Evolutionary conservation across 345 rosid genomes (phyloP).

Genomic region (Firmiana major): DNA sequence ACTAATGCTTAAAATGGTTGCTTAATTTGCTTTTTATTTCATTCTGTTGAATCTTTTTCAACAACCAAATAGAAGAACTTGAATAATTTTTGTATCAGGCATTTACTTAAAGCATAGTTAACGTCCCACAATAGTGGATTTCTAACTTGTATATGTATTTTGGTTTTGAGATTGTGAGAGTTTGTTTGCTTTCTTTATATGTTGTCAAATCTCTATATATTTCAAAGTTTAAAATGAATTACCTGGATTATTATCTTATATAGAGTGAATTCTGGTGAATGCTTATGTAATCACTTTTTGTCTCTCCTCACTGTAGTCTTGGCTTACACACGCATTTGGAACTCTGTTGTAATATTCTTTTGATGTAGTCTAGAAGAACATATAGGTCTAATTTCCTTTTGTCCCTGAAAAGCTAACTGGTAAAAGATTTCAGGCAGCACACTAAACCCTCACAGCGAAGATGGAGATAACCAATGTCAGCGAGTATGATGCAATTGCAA

Average conservation of each 20-base stretch:
- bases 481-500: slow-evolving; percentile 69
- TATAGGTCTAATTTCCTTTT: not conserved
- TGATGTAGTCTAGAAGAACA: not conserved
- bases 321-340: not conserved
- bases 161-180: not conserved
- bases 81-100: not conserved
- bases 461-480: slow-evolving; percentile 74
- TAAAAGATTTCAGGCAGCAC: not conserved
- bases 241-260: too few species aligned
- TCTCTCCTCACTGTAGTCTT: not conserved
- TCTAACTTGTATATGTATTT: not conserved
- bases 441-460: slow-evolving; percentile 3
- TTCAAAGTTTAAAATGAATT: too few species aligned
- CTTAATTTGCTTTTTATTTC: too few species aligned
- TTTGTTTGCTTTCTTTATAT: not conserved
- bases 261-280: not conserved
- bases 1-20: too few species aligned
- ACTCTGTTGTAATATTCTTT: not conserved
- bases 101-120: too few species aligned
- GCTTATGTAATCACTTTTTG: not conserved
- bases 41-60: not conserved
- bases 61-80: not conserved
- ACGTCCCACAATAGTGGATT: not conserved
- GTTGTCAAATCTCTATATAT: too few species aligned
- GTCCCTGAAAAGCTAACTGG: not conserved